Base-by-base conservation (phyloP, 805 yeast species). In the Komagataella ulmi region DNA sequence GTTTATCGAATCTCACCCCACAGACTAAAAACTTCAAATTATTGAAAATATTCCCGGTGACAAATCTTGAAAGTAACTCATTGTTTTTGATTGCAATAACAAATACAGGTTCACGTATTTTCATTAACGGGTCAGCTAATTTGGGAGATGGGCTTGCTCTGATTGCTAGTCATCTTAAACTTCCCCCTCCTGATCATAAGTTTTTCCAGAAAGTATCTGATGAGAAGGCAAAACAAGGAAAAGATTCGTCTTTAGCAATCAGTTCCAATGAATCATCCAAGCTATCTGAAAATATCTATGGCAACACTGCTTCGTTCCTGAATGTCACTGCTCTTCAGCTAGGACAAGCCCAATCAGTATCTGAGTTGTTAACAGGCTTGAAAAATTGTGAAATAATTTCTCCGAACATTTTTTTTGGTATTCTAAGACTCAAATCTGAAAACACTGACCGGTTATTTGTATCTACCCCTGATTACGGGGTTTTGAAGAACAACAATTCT, bases 321-420 rank as follows among this genome's bases (percentile, higher is more conserved):
- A 46, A 46, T 8, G 50, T 62, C 14, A 61, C 68, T 2, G 61
- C 66, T 12, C 59, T 62, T 44, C 65, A 65, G 52, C 60, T 77
- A 40, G 76, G 71, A 53, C 75, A 80, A 18, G 72, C 85, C 62
- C 80, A 79, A 56, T 80, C 76, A 56, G 71, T 76, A 0, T 72
- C 80, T 6, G 65, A 73, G 2, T 62, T 88, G 49, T 69, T 83
- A 53, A 76, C 75, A 54, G 77, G 83, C 47, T 74, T 85, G 24
- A 70, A 76, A 45, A 70, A 80, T 8, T 74, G 85, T 23, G 74
- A 77, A 36, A 71, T 90, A 10, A 71, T 88, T 30, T 80, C 95
- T 18, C 96, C 97, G 0, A 96, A 95, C n/a, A 81, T 88, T 3
- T 90, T 81, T 59, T 73, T 90, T 54, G 83, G 87, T 45, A 85